Base-by-base conservation (phyloP, 2,329 filamentous ascomycete genomes). In the Sporothrix brunneoviolacea region DNA sequence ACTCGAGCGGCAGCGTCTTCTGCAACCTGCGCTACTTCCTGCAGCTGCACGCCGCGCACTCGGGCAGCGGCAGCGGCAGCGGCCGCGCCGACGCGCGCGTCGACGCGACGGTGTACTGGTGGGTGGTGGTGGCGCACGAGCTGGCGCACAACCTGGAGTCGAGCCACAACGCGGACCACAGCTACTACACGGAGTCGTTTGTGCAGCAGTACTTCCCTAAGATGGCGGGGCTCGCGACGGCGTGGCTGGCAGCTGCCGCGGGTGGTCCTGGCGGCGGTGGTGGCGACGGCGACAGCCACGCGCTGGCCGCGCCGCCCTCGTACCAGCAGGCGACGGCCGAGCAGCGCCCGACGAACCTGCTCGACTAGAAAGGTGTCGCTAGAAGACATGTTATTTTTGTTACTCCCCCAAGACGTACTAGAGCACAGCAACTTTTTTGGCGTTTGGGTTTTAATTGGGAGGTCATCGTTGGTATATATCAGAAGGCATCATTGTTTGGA, bases 21-120 rank as follows among this genome's bases (percentile, higher is more conserved):
- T 96, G 90, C 74, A 98, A 98, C 63, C 77, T 95, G 56, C 77
- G 88, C 16, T 95, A 88, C 72, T 97, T 91, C 65, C 69, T 85
- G 54, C 83, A 91, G 61, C 68, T 96, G 28, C 91, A 97, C 62
- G 73, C 80, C 13, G 66, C 72, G 55, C 65, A 81, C 42, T 13
- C 33, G 19, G 40, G n/a, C 13, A 15, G 13, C 5, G 22, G 7
- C 13, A 22, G 1, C 4, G 13, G 3, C n/a, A 6, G 9, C 30
- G 30, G 4, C 15, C 46, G n/a, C n/a, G n/a, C n/a, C n/a, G n/a
- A 47, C 24, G 53, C 63, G 54, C 59, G 54, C 30, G 70, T 68
- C 8, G 71, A 68, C 21, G 73, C 72, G 27, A 70, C 57, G 16
- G 60, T 56, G 22, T 58, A 55, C 53, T 57, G 57, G 53, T 54